Base-by-base conservation (phyloP, 2,329 filamentous ascomycete genomes). In the Chrysoporthe deuterocubensis region DNA sequence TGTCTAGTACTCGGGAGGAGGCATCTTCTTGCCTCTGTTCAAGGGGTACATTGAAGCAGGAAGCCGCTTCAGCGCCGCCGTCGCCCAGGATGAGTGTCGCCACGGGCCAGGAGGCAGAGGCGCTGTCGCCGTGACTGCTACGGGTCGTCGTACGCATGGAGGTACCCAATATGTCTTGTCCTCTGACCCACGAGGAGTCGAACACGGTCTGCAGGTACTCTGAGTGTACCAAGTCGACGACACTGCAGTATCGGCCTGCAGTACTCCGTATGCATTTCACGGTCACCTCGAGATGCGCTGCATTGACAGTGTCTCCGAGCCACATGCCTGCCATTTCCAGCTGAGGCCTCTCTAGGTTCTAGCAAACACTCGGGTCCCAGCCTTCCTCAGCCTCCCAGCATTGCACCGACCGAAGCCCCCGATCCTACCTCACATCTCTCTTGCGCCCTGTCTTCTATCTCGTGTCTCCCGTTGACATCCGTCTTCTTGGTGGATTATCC, bases 241-340 rank as follows among this genome's bases (percentile, higher is more conserved):
- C 54, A n/a, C 63, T 58, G 65, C 68, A 57, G 60, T 54, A 62
- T 63, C 62, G 50, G 32, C 34, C 62, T 67, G 60, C 65, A 63
- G 52, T 58, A 48, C 54, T 42, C 63, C 56, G 34, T 52, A n/a
- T 52, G 65, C 37, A 34, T 59, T 59, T 54, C 54, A 44, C 65
- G 40, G 65, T 65, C 66, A 64, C 58, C 66, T 65, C 57, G 62
- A 67, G 50, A 46, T 48, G 50, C 57, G 40, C 56, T 52, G n/a
- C 54, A 37, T 16, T 26, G 62, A 46, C 37, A 62, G 64, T 64
- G 66, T 37, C 65, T 32, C 50, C 40, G 43, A 65, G 37, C 54
- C 66, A 69, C 58, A 61, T 66, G 62, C 43, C 43, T 48, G 6
- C 46, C 42, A 48, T 21, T 42, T 44, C 32, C 50, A 48, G 21